Base-by-base conservation (phyloP, 208 protist genomes). In the Leishmania turanica region DNA sequence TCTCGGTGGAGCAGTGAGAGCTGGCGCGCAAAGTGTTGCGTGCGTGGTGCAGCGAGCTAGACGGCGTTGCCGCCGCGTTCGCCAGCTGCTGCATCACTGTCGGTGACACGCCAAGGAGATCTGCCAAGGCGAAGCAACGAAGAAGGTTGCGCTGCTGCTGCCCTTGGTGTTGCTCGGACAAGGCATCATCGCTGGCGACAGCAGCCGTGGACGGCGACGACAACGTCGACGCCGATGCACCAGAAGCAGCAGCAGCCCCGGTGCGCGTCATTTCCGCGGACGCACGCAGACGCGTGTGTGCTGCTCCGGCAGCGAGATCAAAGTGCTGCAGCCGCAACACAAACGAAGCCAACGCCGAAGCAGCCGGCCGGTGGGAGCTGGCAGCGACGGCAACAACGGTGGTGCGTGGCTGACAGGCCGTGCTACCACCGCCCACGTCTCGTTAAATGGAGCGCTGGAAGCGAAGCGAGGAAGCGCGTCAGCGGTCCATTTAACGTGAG, bases 51-150 rank as follows among this genome's bases (percentile, higher is more conserved):
- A 73, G 13, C 45, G 42, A 73, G 47, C 11, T 54, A 51, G 24
- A 53, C 40, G 69, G 40, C 27, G 45, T 37, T 73, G 19, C n/a
- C 27, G 69, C 45, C 2, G 45, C 69, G 9, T 24, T 19, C 45
- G 13, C 40, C 69, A 73, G 37, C 69, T 73, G 69, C 45, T 73
- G 69, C 11, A 24, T 54, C 45, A 53, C 45, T 34, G 64, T 17
- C 2, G 77, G 58, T 9, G 72, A 45, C 5, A 79, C 54, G 27
- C 47, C 78, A 11, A 86, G 74, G 1, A 86, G 78, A 54, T 86
- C 82, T 34, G 73, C 77, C 24, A 86, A 60, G 8, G 82, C 82
- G 62, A 79, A 80, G 74, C n/a, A 82, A 4, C 68, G 74, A 3
- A 86, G 72, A 24, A 82, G 78, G 24, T 64, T 53, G 4, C 76